Evolutionary conservation across 2,329 filamentous ascomycete species (phyloP), one percentile per base, ranked within the genome.

Genomic region (Herpotrichia juniperi): DNA sequence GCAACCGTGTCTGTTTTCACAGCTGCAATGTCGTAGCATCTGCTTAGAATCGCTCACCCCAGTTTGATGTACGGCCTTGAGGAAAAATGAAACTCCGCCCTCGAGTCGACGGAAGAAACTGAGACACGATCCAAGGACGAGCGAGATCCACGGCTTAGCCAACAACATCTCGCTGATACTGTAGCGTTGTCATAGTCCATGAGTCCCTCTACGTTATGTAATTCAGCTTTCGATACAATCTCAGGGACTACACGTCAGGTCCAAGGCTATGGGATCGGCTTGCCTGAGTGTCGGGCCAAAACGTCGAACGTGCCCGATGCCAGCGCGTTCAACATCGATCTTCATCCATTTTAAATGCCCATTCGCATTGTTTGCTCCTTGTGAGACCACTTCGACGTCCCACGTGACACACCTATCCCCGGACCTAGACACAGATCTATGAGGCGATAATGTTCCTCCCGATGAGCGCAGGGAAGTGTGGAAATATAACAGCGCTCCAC

Each of bases 191-290:
- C 22, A 10, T 30, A 22, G 50, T 21, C 24, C 24, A 49, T 19
- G 31, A 30, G 42, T 21, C 46, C 24, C 43, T 51, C 45, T 50
- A 34, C 11, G 49, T 56, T 56, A 49, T 54, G n/a, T 45, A 54
- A 59, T 22, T 46, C 30, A 51, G 49, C 51, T 49, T 34, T 30
- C 44, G 17, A 49, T 45, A 21, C 48, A 35, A 60, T 59, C 54
- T 55, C 50, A 51, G 56, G 54, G 39, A 47, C 48, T 59, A 54
- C 57, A 61, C 42, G 40, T 24, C 37, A 51, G 48, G 48, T 39
- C 63, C 63, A 53, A 45, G 25, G 56, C 46, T 31, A 54, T 52
- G 63, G 58, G 21, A 43, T 45, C 48, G 48, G 45, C 22, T 47
- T 58, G 56, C 57, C 53, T 54, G 16, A 39, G 17, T 28, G 32